Evolutionary conservation across 495 filamentous ascomycete species (phyloP), one percentile per base, ranked within the genome.

Genomic region (Annulohypoxylon maeteangense): DNA sequence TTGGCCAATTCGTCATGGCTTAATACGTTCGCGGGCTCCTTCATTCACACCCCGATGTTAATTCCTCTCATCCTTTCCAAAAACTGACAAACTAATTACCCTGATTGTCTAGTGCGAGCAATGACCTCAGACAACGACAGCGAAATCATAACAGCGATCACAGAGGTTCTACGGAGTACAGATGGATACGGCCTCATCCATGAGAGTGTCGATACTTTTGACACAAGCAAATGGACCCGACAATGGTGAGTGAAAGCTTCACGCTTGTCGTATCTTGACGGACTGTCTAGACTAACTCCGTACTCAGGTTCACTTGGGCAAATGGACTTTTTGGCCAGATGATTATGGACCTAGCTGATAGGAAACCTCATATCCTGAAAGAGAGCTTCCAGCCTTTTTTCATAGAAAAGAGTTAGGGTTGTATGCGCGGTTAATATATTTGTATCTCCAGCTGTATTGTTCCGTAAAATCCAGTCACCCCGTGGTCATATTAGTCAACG

Each of bases 271-370:
- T 18, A 22, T 23, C 18, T 55, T 36, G 11, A n/a, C n/a, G n/a
- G n/a, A n/a, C 27, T 16, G 6, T n/a, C n/a, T 57, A n/a, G 7
- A 23, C 71, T 78, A 65, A 79, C 62, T n/a, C 27, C 2, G 14
- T 42, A 8, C 42, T 14, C 60, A 87, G 87, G 86, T 90, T 91
- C 66, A 88, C 87, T 0, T 90, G 89, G 89, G 88, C 87, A 7
- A 91, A 91, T 72, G 89, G 89, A 14, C 78, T 91, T 56, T 91
- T 91, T 75, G 89, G 89, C 12, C 85, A 90, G 75, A 85, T 87
- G 82, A 84, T 92, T 38, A 74, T 91, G 56, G 86, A 90, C 71
- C 69, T 92, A 47, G 72, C 81, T 29, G 57, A 70, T 8, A 81
- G 81, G 55, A 84, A 81, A 62, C 80, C 80, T 16, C 45, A 78